phyloP scores from a whole-genome alignment of 148 eudicot species.

The Cornus suecica region DNA sequence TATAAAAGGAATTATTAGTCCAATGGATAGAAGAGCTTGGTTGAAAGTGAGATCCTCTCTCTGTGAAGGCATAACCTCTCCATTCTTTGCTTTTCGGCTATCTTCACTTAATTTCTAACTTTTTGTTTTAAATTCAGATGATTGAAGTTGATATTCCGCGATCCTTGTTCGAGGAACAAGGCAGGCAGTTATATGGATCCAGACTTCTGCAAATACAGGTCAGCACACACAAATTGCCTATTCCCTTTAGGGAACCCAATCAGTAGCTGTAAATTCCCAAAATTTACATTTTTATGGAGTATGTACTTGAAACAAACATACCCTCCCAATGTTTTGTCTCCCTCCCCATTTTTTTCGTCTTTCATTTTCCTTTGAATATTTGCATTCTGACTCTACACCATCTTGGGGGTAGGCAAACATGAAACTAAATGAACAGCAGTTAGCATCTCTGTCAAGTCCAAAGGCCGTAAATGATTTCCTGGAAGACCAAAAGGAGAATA shows the following conservation, averaged over 20 bases:
- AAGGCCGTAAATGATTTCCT: slow-evolving; percentile 69
- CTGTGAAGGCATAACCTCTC: not conserved
- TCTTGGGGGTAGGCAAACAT: slow-evolving; percentile 51
- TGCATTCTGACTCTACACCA: slow-evolving; percentile 5
- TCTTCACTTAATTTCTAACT: not conserved
- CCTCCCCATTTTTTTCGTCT: too few species aligned
- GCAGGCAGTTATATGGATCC: slow-evolving; percentile 86
- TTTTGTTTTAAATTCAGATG: slow-evolving; percentile 46
- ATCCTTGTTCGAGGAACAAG: slow-evolving; percentile 93
- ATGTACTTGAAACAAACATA: not conserved
- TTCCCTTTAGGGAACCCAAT: not conserved
- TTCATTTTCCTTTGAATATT: not conserved
- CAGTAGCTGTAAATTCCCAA: not conserved
- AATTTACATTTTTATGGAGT: not conserved
- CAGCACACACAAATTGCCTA: slow-evolving; percentile 7
- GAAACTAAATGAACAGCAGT: slow-evolving; percentile 74
- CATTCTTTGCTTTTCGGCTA: not conserved
- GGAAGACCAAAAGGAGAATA: slow-evolving; percentile 74
- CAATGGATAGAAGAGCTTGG: not conserved
- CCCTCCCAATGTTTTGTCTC: too few species aligned
- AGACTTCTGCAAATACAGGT: slow-evolving; percentile 91
- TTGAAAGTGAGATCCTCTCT: not conserved
- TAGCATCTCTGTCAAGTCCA: slow-evolving; percentile 76
- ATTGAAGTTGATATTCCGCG: slow-evolving; percentile 82
- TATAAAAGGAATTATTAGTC: not conserved